These are phyloP conservation scores for Neodidymelliopsis sp. DNA, from an alignment of 2,329 filamentous ascomycete genomes.

Conservation along the genomic window DNA sequence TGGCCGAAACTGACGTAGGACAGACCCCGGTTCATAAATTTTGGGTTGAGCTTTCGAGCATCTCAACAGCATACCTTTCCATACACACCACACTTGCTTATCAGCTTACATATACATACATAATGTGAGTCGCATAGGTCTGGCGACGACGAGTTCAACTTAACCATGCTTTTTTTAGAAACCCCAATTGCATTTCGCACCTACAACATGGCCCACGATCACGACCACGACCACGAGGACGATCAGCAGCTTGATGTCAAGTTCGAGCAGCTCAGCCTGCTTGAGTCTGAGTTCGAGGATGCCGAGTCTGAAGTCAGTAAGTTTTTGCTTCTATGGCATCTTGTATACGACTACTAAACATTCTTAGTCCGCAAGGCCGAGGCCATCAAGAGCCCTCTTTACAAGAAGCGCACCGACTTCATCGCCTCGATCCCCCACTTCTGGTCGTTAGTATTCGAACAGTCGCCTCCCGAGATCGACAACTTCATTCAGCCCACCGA, in stretches of 20 bases:
- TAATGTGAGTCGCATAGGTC: conserved; percentile 17
- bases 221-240: conserved; percentile 19
- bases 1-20: conserved; percentile 17
- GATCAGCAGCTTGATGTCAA: conserved; percentile 37
- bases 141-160: conserved; percentile 1
- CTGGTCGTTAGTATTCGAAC: conserved; percentile 93
- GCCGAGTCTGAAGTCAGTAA: conserved; percentile 83
- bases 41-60: conserved; percentile 5
- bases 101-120: conserved; percentile 3
- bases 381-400: conserved; percentile 72
- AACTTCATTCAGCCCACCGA: conserved; percentile 86
- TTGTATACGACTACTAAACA: conserved; percentile 14
- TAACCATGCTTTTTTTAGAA: conserved; percentile 28
- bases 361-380: conserved; percentile 74
- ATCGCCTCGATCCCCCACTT: conserved; percentile 81
- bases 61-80: conserved; percentile 20
- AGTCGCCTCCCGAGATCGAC: conserved; percentile 84
- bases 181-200: conserved; percentile 14
- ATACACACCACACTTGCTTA: conserved; percentile 12
- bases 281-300: conserved; percentile 86
- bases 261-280: conserved; percentile 78
- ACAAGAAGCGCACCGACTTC: conserved; percentile 75
- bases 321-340: not conserved
- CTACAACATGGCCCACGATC: conserved; percentile 33
- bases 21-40: conserved; percentile 15